Evolutionary conservation across 1,284 basidiomycete genomes (phyloP), one percentile per base, ranked within the genome.

Genomic region (Sporisorium exsertum): DNA sequence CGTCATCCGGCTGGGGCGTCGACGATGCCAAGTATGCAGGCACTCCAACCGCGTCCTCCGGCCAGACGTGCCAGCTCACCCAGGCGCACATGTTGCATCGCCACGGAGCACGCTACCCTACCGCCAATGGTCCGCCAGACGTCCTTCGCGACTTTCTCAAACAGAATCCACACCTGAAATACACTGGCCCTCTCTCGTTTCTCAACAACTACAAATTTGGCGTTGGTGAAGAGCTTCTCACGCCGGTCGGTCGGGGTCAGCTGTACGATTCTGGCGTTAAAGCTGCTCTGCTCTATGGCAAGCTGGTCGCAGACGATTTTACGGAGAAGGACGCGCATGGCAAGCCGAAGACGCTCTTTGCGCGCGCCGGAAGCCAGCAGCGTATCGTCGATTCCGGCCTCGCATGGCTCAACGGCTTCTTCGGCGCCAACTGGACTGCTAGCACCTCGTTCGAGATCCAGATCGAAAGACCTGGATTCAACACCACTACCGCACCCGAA

Each of bases 71-170:
- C 69, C 35, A 45, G n/a, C 60, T 84, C 45, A 62, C 70, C 27
- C 77, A 83, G 52, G 82, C 80, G 2, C 84, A 85, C 56, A 79
- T 83, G 43, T 68, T 85, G 6, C 79, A 82, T 42, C 81, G 83
- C 16, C 83, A 85, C 54, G 84, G 84, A 4, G 72, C 81, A 4
- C 67, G 83, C 18, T 84, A 85, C 47, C 84, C 84, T 0, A 81
- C 77, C 9, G 69, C 71, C 1, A 60, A 64, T 9, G 71, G 71
- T 1, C 70, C 67, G 7, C 70, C 72, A 13, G 62, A 72, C 20
- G 53, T 62, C 27, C 61, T 79, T 5, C 63, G 56, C 33, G 58
- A 66, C n/a, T 72, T 76, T 45, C 61, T 78, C 15, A n/a, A 22
- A 15, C 43, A 65, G 13, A 58, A 72, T n/a, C 58, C 65, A 6